These are phyloP conservation scores for Ophiostoma triangulosporum DNA, from an alignment of 2,329 filamentous ascomycete genomes.

Conservation along the genomic window DNA sequence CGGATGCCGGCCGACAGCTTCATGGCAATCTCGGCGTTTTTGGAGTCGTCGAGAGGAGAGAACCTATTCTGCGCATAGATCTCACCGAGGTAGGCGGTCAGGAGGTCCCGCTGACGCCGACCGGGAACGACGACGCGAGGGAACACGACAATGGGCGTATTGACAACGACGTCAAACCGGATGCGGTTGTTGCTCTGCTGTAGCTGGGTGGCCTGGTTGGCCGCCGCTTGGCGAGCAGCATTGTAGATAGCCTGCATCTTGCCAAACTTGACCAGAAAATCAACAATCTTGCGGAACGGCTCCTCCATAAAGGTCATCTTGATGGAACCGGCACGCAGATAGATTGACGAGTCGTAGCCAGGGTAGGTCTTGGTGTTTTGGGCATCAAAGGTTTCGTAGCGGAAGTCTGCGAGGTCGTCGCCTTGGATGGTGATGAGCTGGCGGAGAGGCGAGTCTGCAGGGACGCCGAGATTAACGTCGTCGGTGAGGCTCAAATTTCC, in stretches of 20 bases:
- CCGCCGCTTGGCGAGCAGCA: conserved; percentile 83
- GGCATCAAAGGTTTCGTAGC: conserved; percentile 88
- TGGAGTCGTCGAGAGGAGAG: conserved; percentile 64
- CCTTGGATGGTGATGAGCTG: conserved; percentile 90
- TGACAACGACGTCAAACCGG: conserved; percentile 86
- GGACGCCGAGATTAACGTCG: conserved; percentile 83
- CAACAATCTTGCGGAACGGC: conserved; percentile 94
- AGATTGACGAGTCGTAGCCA: conserved; percentile 87
- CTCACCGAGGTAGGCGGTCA: conserved; percentile 90
- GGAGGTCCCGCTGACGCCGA: conserved; percentile 58
- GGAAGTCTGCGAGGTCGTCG: conserved; percentile 89
- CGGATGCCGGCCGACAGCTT: conserved; percentile 83
- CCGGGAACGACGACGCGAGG: conserved; percentile 63
- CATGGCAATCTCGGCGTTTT: conserved; percentile 64
- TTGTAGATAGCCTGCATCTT: conserved; percentile 99
- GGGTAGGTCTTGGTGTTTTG: conserved; percentile 61
- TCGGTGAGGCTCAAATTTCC: conserved; percentile 83
- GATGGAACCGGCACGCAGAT: conserved; percentile 80
- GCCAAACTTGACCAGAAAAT: conserved; percentile 96
- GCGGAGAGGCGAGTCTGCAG: conserved; percentile 65
- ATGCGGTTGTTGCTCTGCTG: conserved; percentile 83
- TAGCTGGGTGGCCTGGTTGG: conserved; percentile 83
- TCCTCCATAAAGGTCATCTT: conserved; percentile 96
- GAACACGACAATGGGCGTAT: conserved; percentile 93
- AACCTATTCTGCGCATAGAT: conserved; percentile 97